Conservation (phyloP, 768 basidiomycete genomes). For the Lepiota brunneoincarnata region DNA sequence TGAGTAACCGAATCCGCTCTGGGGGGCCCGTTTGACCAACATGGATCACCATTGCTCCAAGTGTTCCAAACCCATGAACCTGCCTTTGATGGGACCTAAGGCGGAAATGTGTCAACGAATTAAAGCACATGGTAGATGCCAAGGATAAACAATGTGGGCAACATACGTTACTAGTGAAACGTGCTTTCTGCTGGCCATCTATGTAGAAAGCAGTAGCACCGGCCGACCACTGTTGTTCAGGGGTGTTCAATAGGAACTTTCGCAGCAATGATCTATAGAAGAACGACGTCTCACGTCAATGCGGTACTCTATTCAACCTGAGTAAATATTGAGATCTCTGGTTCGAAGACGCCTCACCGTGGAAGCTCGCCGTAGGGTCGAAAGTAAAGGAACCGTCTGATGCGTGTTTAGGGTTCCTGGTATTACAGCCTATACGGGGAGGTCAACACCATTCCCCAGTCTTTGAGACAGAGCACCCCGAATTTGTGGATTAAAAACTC, state of each 20-base stretch:
- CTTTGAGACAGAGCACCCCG: background rate
- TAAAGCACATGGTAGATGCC: no score
- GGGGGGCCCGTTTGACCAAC: constrained; percentile 35
- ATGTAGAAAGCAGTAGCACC: constrained; percentile 31
- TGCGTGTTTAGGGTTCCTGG: constrained; percentile 17
- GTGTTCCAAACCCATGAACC: constrained; percentile 33
- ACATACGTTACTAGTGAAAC: constrained; percentile 28
- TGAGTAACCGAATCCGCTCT: constrained; percentile 31
- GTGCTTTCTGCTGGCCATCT: constrained; percentile 28
- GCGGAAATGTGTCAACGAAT: no score
- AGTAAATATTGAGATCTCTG: background rate
- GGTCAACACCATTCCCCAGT: no score
- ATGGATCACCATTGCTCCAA: constrained; percentile 32
- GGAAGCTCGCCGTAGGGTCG: constrained; percentile 30
- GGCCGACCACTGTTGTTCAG: constrained; percentile 24
- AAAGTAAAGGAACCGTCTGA: constrained; percentile 27
- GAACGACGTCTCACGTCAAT: constrained; percentile 33
- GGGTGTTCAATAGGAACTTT: background rate
- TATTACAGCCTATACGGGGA: constrained; percentile 18
- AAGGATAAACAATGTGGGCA: background rate
- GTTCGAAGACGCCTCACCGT: constrained; percentile 22
- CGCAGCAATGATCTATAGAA: no score
- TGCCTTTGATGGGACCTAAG: constrained; percentile 27
- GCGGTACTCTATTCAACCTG: constrained; percentile 25
- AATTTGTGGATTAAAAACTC: background rate